Evolutionary conservation across 2,329 filamentous ascomycete genomes (phyloP).

Genomic region (Alternaria solani): DNA sequence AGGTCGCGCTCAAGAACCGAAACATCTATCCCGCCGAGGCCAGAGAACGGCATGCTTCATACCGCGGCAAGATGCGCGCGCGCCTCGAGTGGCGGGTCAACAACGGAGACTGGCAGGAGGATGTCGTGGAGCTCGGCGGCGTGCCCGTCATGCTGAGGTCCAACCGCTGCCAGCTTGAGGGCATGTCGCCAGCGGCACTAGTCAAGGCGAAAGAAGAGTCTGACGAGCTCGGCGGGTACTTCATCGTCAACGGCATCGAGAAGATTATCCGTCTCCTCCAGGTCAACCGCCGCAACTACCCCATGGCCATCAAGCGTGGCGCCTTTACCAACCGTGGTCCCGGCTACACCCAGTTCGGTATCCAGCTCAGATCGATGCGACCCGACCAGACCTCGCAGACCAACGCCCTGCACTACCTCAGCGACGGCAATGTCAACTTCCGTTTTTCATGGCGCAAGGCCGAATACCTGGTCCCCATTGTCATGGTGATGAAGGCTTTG

Average conservation of each 20-base stretch:
- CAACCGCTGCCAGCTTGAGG: slow-evolving; percentile 88
- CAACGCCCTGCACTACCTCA: slow-evolving; percentile 94
- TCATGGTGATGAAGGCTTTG: slow-evolving; percentile 96
- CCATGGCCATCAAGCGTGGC: slow-evolving; percentile 89
- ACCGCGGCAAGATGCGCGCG: slow-evolving; percentile 84
- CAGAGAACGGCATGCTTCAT: slow-evolving; percentile 90
- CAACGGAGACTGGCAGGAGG: slow-evolving; percentile 82
- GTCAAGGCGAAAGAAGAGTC: slow-evolving; percentile 92
- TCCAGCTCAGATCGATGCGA: slow-evolving; percentile 89
- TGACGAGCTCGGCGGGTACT: slow-evolving; percentile 95
- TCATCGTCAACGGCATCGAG: slow-evolving; percentile 79
- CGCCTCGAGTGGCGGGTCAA: slow-evolving; percentile 88
- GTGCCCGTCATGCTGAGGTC: slow-evolving; percentile 78
- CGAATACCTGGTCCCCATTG: slow-evolving; percentile 92
- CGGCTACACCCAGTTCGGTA: slow-evolving; percentile 87
- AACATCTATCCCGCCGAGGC: slow-evolving; percentile 92
- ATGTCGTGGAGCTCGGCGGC: slow-evolving; percentile 83
- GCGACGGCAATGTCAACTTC: slow-evolving; percentile 95
- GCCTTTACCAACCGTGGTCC: slow-evolving; percentile 89
- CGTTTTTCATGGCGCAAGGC: slow-evolving; percentile 98
- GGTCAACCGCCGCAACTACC: slow-evolving; percentile 84
- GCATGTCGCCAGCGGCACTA: slow-evolving; percentile 80
- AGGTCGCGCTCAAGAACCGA: slow-evolving; percentile 78
- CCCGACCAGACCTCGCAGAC: slow-evolving; percentile 99
- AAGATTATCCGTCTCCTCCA: slow-evolving; percentile 18